Percentiles rank a stretch among this genome's conserved stretches.
phyloP scores from a whole-genome alignment of 768 basidiomycete species.

The Leccinum ochraceum region DNA sequence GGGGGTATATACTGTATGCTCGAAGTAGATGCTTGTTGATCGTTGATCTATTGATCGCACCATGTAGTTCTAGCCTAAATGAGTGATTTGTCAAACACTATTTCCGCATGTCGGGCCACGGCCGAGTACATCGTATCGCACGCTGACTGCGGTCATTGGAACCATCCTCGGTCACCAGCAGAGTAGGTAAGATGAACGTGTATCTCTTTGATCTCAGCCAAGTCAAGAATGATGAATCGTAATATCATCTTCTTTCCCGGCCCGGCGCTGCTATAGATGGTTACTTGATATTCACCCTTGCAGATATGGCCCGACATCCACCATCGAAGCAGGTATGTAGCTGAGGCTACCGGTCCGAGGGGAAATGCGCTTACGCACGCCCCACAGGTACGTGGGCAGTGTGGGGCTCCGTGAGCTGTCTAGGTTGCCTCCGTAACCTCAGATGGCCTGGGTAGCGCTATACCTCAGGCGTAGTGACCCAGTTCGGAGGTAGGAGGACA shows the following conservation, averaged over 20 bases:
- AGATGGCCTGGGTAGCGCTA: no score
- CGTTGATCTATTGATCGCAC: conserved; percentile 1
- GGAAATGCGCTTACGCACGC: no score
- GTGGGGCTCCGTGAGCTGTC: no score
- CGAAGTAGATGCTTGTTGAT: background rate
- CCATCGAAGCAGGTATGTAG: background rate
- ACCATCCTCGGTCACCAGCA: background rate
- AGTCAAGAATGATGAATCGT: background rate
- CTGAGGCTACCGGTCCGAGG: no score
- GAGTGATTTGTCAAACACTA: background rate
- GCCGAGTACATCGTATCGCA: background rate
- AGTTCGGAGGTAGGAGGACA: no score
- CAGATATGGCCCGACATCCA: background rate
- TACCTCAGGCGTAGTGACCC: no score
- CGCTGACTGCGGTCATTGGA: background rate
- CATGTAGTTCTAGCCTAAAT: conserved; percentile 11
- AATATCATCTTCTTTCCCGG: background rate
- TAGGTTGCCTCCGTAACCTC: no score
- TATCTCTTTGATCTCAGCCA: background rate
- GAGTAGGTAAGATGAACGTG: background rate
- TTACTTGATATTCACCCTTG: background rate
- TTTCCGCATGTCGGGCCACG: background rate
- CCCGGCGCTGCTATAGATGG: background rate
- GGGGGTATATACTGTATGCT: background rate
- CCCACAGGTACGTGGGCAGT: no score